Evolutionary conservation across 148 eudicot species (phyloP), one percentile per base, ranked within the genome.

Genomic region (Rheum nobile): DNA sequence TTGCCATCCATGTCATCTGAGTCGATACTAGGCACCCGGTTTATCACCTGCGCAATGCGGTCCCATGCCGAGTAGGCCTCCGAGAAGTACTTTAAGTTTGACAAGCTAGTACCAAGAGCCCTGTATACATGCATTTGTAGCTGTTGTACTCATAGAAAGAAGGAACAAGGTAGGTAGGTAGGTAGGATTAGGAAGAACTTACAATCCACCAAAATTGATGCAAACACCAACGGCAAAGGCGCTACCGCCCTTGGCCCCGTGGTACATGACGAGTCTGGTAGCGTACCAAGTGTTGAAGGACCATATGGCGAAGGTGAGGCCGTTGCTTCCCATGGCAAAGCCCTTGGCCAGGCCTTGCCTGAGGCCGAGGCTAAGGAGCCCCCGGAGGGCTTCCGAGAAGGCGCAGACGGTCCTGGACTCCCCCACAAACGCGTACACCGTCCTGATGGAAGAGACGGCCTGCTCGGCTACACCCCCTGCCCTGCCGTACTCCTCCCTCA

Each of bases 261-360:
- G 93, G 72, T 93, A 89, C 92, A 93, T 93, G 14, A 93, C 88
- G 81, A 93, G 76, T 77, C 84, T 83, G 70, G 96, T 89, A 11
- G 94, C 96, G 42, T 90, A 93, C 82, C 86, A 93, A 68, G 92
- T 77, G 83, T 82, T 83, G 54, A 93, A 84, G 0, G 98, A 80
- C 98, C 98, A 93, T 72, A 93, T 84, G 0, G 87, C 94, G 48
- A 84, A 93, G 0, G 86, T 86, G 0, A 93, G 77, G 3, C 92
- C 94, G 29, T 83, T 87, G 72, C 98, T 88, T 3, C 98, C 98
- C 71, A 93, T 83, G 21, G 96, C 90, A 43, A 93, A 47, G 3
- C 98, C 98, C 75, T 90, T 93, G 0, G 94, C 89, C 52, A 93
- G 74, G 5, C 98, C 98, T 78, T 93, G 98, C 83, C 75, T 86